Percentiles rank a stretch among this genome's conserved stretches.
Conservation (phyloP, 768 basidiomycete species). For the Coprinopsis marcescibilis region DNA sequence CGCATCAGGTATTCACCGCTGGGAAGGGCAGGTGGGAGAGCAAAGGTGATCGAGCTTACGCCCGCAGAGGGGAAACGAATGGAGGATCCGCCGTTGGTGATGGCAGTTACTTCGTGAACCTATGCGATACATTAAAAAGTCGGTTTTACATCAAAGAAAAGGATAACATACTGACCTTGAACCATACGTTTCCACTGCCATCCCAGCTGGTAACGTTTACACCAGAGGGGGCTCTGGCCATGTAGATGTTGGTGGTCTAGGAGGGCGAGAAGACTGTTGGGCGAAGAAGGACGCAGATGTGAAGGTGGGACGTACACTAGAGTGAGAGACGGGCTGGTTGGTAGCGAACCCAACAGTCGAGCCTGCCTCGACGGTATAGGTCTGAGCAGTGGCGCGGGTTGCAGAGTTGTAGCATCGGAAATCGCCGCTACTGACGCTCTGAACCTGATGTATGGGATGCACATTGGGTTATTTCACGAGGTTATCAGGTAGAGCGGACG, state of each 20-base stretch:
- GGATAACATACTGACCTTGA: conserved; percentile 26
- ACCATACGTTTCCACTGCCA: conserved; percentile 38
- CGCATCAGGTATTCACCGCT: conserved; percentile 34
- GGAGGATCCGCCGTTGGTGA: conserved; percentile 33
- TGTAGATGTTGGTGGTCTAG: conserved; percentile 34
- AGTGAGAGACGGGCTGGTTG: conserved; percentile 41
- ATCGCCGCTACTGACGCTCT: conserved; percentile 40
- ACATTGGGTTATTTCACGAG: neutral
- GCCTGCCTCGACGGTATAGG: conserved; percentile 40
- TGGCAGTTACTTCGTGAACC: conserved; percentile 35
- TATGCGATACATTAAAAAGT: conserved; percentile 5
- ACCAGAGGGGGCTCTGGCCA: conserved; percentile 38
- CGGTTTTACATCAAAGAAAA: neutral
- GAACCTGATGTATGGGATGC: conserved; percentile 24
- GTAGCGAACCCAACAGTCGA: conserved; percentile 35
- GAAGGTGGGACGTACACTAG: conserved; percentile 28
- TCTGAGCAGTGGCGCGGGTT: conserved; percentile 34
- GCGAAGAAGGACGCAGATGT: neutral
- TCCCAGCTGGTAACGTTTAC: conserved; percentile 32
- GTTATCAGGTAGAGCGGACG: conserved; percentile 2
- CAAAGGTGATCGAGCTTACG: conserved; percentile 22
- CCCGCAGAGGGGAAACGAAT: conserved; percentile 32
- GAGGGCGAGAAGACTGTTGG: neutral
- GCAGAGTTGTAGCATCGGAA: conserved; percentile 43
- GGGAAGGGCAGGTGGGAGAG: conserved; percentile 29